Evolutionary conservation across 805 yeast genomes (phyloP).

Genomic region (Candida hungchunana): DNA sequence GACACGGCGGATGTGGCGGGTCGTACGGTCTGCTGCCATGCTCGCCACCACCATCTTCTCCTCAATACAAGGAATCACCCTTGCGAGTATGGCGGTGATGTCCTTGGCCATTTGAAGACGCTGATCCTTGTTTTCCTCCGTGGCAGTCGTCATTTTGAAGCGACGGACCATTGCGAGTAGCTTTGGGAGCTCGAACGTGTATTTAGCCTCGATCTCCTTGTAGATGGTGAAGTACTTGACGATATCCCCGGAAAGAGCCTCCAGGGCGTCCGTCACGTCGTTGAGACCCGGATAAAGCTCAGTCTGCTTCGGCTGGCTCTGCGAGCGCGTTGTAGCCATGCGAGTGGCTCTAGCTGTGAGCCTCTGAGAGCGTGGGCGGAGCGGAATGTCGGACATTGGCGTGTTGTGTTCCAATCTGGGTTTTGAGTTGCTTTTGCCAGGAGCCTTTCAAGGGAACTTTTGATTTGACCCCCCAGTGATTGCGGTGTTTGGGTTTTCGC

Average conservation of each 20-base stretch:
- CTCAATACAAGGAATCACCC: constrained; percentile 86
- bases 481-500: too few relatives aligned
- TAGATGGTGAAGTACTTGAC: constrained; percentile 81
- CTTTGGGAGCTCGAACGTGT: constrained; percentile 68
- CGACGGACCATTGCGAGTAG: constrained; percentile 50
- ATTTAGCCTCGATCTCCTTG: constrained; percentile 93
- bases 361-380: constrained; percentile 34
- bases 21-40: constrained; percentile 75
- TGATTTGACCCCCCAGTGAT: too few relatives aligned
- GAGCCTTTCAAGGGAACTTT: not conserved
- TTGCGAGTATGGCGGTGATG: constrained; percentile 45
- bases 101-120: constrained; percentile 29
- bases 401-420: too few relatives aligned
- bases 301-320: constrained; percentile 18
- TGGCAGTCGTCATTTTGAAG: constrained; percentile 37
- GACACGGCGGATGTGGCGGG: constrained; percentile 64
- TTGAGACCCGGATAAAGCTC: constrained; percentile 79
- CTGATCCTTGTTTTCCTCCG: constrained; percentile 7
- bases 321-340: constrained; percentile 10
- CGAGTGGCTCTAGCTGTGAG: constrained; percentile 17
- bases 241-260: constrained; percentile 81
- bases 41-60: constrained; percentile 98
- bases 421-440: too few relatives aligned
- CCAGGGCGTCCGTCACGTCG: constrained; percentile 86
- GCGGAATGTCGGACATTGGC: constrained; percentile 22